Conservation (phyloP, 2,329 filamentous ascomycete genomes). For the Colletotrichum sp. region DNA sequence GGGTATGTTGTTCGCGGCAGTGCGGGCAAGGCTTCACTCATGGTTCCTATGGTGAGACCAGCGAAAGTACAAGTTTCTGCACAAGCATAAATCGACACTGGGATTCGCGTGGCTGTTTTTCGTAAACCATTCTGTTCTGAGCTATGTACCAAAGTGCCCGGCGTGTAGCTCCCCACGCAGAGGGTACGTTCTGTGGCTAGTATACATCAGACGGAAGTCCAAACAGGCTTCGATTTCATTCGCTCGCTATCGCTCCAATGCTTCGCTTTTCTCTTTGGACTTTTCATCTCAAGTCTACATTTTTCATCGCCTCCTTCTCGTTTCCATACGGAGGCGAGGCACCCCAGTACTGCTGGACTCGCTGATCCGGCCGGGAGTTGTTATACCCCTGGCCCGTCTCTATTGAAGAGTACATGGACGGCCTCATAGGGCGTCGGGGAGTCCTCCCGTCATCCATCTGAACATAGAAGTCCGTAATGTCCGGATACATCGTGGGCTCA, state of each 20-base stretch:
- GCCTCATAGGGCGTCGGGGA: neutral
- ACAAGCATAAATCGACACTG: neutral
- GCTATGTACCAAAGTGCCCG: neutral
- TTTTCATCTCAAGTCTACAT: neutral
- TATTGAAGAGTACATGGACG: neutral
- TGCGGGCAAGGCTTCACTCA: constrained; percentile 5
- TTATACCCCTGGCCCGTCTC: neutral
- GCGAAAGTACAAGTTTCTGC: neutral
- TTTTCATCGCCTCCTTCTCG: neutral
- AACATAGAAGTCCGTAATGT: neutral
- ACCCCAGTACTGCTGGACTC: neutral
- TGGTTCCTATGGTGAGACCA: constrained; percentile 23
- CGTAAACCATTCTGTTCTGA: neutral
- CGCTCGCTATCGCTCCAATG: neutral
- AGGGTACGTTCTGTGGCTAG: neutral
- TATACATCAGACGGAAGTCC: neutral
- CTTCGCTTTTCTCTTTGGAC: neutral
- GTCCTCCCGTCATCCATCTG: neutral
- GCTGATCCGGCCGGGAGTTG: neutral
- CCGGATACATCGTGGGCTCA: neutral
- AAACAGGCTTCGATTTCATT: neutral
- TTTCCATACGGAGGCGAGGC: neutral
- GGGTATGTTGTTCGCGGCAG: constrained; percentile 16
- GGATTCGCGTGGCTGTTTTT: neutral
- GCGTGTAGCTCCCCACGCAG: neutral